A percentile compares a stretch with the other conserved stretches of the same genome.
phyloP scores from a whole-genome alignment of 2,329 filamentous ascomycete species.

The Cadophora sp. region DNA sequence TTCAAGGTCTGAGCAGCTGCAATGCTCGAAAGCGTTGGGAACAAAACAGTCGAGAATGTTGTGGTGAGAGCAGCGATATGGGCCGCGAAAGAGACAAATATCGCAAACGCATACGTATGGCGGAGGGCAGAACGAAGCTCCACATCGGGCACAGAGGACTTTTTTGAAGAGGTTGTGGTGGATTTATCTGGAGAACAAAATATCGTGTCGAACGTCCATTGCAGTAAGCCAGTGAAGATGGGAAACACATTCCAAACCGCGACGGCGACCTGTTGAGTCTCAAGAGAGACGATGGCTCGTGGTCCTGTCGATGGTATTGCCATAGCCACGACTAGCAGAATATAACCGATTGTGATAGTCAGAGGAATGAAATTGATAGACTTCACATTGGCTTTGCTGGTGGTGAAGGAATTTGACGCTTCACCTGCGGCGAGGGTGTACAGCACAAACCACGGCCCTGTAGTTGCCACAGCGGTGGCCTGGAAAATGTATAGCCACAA shows the following conservation, averaged over 20 bases:
- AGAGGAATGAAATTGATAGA: constrained; percentile 3
- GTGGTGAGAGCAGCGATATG: not conserved
- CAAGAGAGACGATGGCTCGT: not conserved
- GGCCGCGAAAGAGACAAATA: not conserved
- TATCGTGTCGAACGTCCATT: not conserved
- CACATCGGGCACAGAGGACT: not conserved
- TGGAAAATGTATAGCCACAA: constrained; percentile 1
- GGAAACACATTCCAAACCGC: not conserved
- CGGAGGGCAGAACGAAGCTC: not conserved
- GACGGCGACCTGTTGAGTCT: not conserved
- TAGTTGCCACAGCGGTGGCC: not conserved
- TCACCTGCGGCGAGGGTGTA: not conserved
- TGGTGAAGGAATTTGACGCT: not conserved
- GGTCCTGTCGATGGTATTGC: not conserved
- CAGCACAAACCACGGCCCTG: not conserved
- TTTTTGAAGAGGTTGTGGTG: not conserved
- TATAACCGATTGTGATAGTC: not conserved
- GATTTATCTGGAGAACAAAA: not conserved
- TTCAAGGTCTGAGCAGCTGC: not conserved
- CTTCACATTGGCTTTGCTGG: not conserved
- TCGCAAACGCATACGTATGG: not conserved
- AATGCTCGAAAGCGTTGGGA: not conserved
- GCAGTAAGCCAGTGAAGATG: not conserved
- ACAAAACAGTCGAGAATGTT: not conserved
- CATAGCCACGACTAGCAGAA: not conserved